These are phyloP conservation scores for Heteromeles arbutifolia DNA, from an alignment of 306 rosid species.

Conservation along the genomic window DNA sequence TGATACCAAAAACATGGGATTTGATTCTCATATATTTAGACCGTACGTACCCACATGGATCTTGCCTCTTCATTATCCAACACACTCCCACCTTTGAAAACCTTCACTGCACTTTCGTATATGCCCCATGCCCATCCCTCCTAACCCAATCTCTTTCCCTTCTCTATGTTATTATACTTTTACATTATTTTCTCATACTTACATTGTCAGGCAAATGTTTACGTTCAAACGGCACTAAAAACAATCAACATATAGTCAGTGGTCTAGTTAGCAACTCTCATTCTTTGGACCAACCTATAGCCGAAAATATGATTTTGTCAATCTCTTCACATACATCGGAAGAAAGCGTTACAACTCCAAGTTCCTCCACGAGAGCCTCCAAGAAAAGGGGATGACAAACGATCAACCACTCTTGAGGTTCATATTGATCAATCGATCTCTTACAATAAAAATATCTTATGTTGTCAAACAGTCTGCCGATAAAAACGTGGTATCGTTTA, in stretches of 20 bases:
- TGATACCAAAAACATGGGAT: slow-evolving; percentile 6
- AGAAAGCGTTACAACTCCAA: background rate
- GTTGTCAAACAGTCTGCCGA: too few relatives aligned
- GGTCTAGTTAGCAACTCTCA: background rate
- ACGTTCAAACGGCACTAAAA: background rate
- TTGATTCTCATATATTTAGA: slow-evolving; percentile 16
- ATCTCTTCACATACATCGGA: background rate
- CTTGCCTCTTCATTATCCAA: slow-evolving; percentile 56
- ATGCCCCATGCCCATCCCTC: slow-evolving; percentile 6
- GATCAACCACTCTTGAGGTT: too few relatives aligned
- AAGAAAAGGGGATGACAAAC: too few relatives aligned
- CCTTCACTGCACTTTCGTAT: slow-evolving; percentile 28
- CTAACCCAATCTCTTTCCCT: slow-evolving; percentile 1
- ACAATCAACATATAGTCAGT: background rate
- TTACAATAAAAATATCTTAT: too few relatives aligned
- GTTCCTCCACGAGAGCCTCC: background rate
- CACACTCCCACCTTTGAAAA: slow-evolving; percentile 30
- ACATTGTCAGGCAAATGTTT: background rate
- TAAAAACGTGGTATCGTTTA: too few relatives aligned
- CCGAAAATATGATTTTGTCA: background rate
- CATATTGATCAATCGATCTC: background rate
- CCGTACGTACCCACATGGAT: slow-evolving; percentile 48
- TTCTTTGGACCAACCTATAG: background rate
- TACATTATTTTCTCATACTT: background rate
- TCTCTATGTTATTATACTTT: background rate